Base-by-base conservation (phyloP, 2,329 filamentous ascomycete genomes). In the Aspergillus unguis region DNA sequence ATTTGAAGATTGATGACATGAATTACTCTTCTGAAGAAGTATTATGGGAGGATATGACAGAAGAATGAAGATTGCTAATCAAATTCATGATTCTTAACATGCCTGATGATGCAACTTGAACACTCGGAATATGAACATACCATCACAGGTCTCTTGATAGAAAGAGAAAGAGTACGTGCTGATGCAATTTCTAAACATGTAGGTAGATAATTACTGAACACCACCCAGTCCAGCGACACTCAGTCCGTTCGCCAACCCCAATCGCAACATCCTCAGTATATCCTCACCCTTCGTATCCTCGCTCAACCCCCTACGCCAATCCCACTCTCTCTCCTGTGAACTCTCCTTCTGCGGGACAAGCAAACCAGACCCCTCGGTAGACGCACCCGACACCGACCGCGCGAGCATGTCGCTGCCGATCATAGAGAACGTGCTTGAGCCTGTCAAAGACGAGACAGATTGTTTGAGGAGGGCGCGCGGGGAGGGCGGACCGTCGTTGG, bases 321-420 rank as follows among this genome's bases (percentile, higher is more conserved):
- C 88, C 88, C 87, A 91, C 9, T 84, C 84, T 48, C 87, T 76
- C 58, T 82, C 70, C 50, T 79, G 66, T 55, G 57, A 66, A 52
- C 60, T 55, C 29, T 61, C 60, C 33, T 51, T 58, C 10, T 64
- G 60, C 23, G 69, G 69, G 1, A 76, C 67, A 17, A 81, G 63
- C 5, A 83, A 74, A 0, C 76, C 78, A 5, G 80, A 82, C 23
- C 77, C 75, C n/a, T 75, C 72, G 46, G 84, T 77, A 9, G 83
- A 85, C 26, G 17, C 17, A 17, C 63, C 69, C 1, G 65, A 65
- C 17, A 62, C 59, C 55, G 62, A 76, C 11, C 52, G 68, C 42
- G 28, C 70, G 64, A 92, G 75, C 75, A 92, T 84, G 31, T 85
- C 85, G 64, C 83, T 91, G 11, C 87, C 87, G 9, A 88, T 85